Evolutionary conservation across 1,284 basidiomycete species (phyloP).

Genomic region (Butyriboletus regius): DNA sequence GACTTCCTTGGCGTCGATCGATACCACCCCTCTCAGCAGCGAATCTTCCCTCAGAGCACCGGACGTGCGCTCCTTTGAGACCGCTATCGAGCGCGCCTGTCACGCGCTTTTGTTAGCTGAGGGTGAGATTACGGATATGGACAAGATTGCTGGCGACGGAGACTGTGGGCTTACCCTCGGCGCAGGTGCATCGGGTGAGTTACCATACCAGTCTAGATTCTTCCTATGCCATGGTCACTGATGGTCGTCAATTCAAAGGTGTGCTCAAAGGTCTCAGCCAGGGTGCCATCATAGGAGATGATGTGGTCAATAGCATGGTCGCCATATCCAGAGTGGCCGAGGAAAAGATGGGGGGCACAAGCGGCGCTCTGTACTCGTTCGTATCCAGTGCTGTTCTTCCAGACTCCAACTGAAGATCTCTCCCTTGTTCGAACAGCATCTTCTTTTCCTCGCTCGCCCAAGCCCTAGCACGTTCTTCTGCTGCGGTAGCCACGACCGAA

Average conservation of each 20-base stretch:
- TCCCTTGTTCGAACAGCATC: slow-evolving; percentile 49
- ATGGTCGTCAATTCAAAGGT: slow-evolving; percentile 24
- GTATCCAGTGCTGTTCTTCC: slow-evolving; percentile 23
- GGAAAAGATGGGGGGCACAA: slow-evolving; percentile 87
- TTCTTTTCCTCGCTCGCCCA: slow-evolving; percentile 82
- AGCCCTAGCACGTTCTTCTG: slow-evolving; percentile 48
- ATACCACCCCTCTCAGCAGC: slow-evolving; percentile 13
- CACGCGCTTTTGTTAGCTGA: slow-evolving; percentile 69
- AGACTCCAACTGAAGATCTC: neutral
- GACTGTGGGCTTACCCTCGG: slow-evolving; percentile 84
- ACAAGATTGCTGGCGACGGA: slow-evolving; percentile 69
- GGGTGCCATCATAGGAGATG: slow-evolving; percentile 39
- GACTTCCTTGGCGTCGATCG: slow-evolving; percentile 11
- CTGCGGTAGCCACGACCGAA: slow-evolving; percentile 38
- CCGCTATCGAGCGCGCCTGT: slow-evolving; percentile 59
- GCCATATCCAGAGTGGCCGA: slow-evolving; percentile 70
- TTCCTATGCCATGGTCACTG: neutral
- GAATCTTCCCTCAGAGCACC: slow-evolving; percentile 34
- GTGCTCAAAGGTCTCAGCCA: slow-evolving; percentile 38
- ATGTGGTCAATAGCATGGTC: slow-evolving; percentile 58
- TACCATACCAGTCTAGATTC: slow-evolving; percentile 28
- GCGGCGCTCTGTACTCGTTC: slow-evolving; percentile 83
- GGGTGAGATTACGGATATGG: slow-evolving; percentile 82
- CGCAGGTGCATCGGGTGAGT: slow-evolving; percentile 50
- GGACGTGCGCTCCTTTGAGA: slow-evolving; percentile 48